Evolutionary conservation across 177 flowering plant species (phyloP).

Genomic region (Vitis hybrid): DNA sequence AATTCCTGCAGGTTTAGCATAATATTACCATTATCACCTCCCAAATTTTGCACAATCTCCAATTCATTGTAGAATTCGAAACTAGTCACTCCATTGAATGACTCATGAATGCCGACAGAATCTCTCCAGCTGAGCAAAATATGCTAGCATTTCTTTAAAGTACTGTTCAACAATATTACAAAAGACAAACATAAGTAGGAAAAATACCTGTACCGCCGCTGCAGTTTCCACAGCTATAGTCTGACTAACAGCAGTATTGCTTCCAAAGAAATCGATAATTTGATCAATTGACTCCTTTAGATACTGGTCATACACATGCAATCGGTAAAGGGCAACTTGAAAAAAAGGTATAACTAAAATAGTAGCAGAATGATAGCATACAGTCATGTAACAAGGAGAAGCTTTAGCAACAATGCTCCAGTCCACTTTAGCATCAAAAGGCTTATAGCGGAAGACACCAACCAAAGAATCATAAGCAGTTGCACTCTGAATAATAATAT

Average conservation of each 20-base stretch:
- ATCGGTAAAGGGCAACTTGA: slow-evolving; percentile 13
- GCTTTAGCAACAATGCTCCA: slow-evolving; percentile 96
- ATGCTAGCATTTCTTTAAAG: not conserved
- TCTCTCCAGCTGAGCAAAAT: not conserved
- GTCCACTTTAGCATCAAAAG: slow-evolving; percentile 79
- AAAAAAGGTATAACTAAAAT: slow-evolving; percentile 1
- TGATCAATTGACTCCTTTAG: slow-evolving; percentile 80
- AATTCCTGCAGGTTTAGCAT: no score
- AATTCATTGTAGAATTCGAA: not conserved
- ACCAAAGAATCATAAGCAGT: slow-evolving; percentile 65
- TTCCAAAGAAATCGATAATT: slow-evolving; percentile 75
- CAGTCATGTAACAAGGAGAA: slow-evolving; percentile 96
- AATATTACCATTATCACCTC: no score
- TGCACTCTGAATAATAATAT: slow-evolving; percentile 73
- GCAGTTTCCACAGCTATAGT: slow-evolving; percentile 93
- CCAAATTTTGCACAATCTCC: no score
- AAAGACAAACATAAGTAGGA: slow-evolving; percentile 6
- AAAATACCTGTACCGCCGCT: slow-evolving; percentile 89
- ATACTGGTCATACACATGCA: slow-evolving; percentile 48
- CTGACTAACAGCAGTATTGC: slow-evolving; percentile 79
- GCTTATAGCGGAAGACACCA: slow-evolving; percentile 81
- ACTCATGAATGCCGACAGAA: not conserved
- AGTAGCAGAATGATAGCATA: slow-evolving; percentile 31
- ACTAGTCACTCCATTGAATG: not conserved
- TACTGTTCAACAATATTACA: not conserved